Percentiles rank a stretch among this genome's conserved stretches.
Conservation (phyloP, 495 filamentous ascomycete genomes). For the Astrocystis sublimbata region DNA sequence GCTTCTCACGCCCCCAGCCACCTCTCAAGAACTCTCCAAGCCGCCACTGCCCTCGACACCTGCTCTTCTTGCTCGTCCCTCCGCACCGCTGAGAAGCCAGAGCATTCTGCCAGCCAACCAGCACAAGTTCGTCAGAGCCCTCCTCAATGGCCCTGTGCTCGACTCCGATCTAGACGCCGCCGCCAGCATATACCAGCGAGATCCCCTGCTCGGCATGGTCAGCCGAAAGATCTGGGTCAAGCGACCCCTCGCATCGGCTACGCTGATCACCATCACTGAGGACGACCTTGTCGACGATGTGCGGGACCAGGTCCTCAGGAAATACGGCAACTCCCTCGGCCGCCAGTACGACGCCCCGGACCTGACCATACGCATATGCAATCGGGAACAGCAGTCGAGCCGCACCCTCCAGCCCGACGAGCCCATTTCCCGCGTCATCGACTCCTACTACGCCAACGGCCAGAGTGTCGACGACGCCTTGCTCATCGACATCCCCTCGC, state of each 20-base stretch:
- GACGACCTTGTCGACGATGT: conserved; percentile 95
- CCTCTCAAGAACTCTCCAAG: conserved; percentile 10
- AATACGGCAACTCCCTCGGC: conserved; percentile 91
- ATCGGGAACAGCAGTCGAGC: conserved; percentile 81
- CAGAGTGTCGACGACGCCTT: conserved; percentile 90
- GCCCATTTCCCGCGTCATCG: conserved; percentile 71
- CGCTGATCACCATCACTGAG: conserved; percentile 78
- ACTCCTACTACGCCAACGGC: conserved; percentile 84
- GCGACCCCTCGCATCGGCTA: conserved; percentile 79
- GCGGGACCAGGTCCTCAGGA: conserved; percentile 85
- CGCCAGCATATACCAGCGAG: conserved; percentile 38
- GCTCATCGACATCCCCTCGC: conserved; percentile 79
- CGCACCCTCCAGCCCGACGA: conserved; percentile 84
- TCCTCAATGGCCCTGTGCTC: conserved; percentile 47
- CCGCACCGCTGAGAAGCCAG: conserved; percentile 41
- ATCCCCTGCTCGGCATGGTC: conserved; percentile 55
- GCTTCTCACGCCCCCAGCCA: conserved; percentile 7
- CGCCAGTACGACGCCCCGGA: conserved; percentile 88
- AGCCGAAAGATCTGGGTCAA: conserved; percentile 93
- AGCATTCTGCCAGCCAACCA: conserved; percentile 51
- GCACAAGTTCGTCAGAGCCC: conserved; percentile 48
- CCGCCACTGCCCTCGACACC: conserved; percentile 21
- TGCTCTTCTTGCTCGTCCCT: conserved; percentile 28
- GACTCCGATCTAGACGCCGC: conserved; percentile 45
- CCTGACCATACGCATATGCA: conserved; percentile 77